Evolutionary conservation across 345 rosid genomes (phyloP), one percentile per base, ranked within the genome.

Genomic region (Lepidium aucheri): DNA sequence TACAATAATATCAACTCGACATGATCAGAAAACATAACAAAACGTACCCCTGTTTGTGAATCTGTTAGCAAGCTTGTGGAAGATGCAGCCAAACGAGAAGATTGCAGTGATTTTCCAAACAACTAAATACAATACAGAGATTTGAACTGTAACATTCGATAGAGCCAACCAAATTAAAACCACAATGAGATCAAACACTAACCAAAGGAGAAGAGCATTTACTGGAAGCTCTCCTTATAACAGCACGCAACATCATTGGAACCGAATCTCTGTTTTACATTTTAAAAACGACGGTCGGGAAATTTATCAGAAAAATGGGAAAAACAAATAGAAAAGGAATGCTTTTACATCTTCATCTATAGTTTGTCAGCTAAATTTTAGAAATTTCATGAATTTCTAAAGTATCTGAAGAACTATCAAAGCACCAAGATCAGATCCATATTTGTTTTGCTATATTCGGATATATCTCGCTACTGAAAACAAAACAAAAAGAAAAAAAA

Each of bases 1-100:
- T 4, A 51, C 16, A 53, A 7, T 35, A 51, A 10, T 14, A 58
- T 8, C 36, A 9, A 54, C 6, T 54, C 5, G 0, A 34, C 0
- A 11, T 1, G 28, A 18, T 34, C 30, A 11, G 6, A 54, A 54
- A 54, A 35, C 15, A 54, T 17, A 63, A 30, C 40, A 63, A 14
- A 38, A 64, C 53, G 26, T 52, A 87, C 93, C 88, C 82, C 77
- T 41, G 74, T 65, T 40, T 78, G 81, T 15, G 78, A 70, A 70
- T 65, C 38, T 28, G 75, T 68, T 15, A 80, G 64, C 45, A 73
- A 79, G 73, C 79, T 58, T 39, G 76, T 65, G 2, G 79, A 32
- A 70, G 82, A 77, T 10, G 73, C 61, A 6, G 65, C 84, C 44
- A 77, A 69, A 36, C 83, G 77, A 67, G 60, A 52, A 16, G 75